Evolutionary conservation across 2,329 filamentous ascomycete genomes (phyloP), one percentile per base, ranked within the genome.

Genomic region (Fusarium sp.): DNA sequence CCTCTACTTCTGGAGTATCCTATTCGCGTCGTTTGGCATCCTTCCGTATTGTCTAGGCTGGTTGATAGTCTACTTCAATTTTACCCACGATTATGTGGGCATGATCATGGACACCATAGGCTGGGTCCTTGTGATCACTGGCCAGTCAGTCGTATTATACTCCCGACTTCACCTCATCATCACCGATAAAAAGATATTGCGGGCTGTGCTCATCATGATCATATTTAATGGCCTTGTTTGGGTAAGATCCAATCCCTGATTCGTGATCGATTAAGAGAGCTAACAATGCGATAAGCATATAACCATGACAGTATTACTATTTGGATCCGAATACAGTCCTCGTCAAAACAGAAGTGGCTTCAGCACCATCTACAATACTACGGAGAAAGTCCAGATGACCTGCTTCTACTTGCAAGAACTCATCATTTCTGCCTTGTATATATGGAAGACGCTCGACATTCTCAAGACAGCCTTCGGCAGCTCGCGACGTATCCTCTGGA

Each of bases 291-390:
- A 6, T 2, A 8, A 67, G 65, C 86, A 89, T 67, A 76, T 85
- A 0, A 84, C 84, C 1, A 88, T 86, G 13, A 86, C 84, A 0
- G 80, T 89, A 2, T 15, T 65, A 0, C 42, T 68, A 3, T 69
- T 61, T 8, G 66, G 50, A 3, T 61, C 59, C n/a, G 44, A 54
- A 1, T 63, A 65, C 0, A 71, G 60, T 2, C 54, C 55, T 0
- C 21, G 8, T 0, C 42, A 67, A 0, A 70, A 45, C 10, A 52
- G 45, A n/a, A 13, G 11, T 0, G 57, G 65, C 4, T 62, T 64
- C 8, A 70, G 55, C 1, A 33, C 15, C 55, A 47, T 57, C 73
- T 63, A 81, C 79, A 69, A 73, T 81, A 14, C 78, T 78, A 14
- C 42, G 6, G 66, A 69, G 15, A 69, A 69, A 19, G 26, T 65